A percentile compares a stretch with the other conserved stretches of the same genome.
Evolutionary conservation across 225 moss, liverwort and hornwort species (phyloP).

Genomic region (Polytrichum commune): DNA sequence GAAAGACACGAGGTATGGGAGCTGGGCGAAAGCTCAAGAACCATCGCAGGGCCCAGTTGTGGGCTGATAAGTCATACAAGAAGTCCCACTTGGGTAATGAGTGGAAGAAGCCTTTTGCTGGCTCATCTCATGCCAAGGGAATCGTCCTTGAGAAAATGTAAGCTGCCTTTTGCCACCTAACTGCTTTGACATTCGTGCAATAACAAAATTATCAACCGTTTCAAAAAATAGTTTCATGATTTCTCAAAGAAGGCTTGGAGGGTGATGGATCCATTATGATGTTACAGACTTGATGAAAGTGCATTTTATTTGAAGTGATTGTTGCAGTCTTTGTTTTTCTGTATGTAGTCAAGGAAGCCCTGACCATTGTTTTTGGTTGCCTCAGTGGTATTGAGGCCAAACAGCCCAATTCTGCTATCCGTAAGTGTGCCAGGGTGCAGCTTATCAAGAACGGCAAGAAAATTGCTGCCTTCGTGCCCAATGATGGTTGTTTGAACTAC

Average conservation of each 20-base stretch:
- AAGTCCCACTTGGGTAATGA: constrained; percentile 93
- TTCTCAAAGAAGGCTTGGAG: not conserved
- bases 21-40: constrained; percentile 98
- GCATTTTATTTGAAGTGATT: not conserved
- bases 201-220: too few species aligned
- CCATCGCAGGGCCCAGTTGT: constrained; percentile 84
- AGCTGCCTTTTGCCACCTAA: not conserved
- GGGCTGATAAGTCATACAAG: constrained; percentile 98
- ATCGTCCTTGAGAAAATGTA: constrained; percentile 95
- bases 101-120: constrained; percentile 99
- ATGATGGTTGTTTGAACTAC: constrained; percentile 94
- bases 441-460: constrained; percentile 96
- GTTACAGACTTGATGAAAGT: too few species aligned
- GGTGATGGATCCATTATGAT: not conserved
- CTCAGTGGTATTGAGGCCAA: constrained; percentile 95
- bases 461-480: constrained; percentile 89
- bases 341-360: not conserved
- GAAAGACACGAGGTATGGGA: constrained; percentile 99
- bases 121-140: constrained; percentile 95
- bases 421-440: constrained; percentile 93
- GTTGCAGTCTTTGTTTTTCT: not conserved
- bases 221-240: too few species aligned
- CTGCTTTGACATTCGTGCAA: too few species aligned
- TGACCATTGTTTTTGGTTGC: not conserved
- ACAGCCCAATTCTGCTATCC: constrained; percentile 93